Percentiles rank a stretch among this genome's conserved stretches.
Evolutionary conservation across 192 early-diverging fungal genomes (phyloP).

Genomic region (Thoreauomyces humboldtii): DNA sequence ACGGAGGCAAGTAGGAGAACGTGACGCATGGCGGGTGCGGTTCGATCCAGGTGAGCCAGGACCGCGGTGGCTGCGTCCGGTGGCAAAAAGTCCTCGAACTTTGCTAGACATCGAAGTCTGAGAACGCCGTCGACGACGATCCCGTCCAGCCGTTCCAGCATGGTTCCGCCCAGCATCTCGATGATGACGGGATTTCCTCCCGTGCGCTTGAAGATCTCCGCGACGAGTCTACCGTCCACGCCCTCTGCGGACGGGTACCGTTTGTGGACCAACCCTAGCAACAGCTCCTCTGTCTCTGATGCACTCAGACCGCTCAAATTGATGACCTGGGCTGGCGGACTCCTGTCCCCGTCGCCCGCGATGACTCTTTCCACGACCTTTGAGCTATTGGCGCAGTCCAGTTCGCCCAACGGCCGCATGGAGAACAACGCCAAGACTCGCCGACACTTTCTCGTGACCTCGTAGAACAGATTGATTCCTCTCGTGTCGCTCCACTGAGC

Average conservation of each 20-base stretch:
- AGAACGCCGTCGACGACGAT: neutral
- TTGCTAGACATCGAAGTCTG: neutral
- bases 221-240: neutral
- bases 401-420: neutral
- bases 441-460: neutral
- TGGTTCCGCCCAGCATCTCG: neutral
- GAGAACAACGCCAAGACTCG: neutral
- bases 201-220: conserved; percentile 5
- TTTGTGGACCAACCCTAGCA: neutral
- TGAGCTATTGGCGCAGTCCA: neutral
- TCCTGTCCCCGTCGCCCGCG: neutral
- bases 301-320: neutral
- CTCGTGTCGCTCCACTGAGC: neutral
- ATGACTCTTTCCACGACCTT: neutral
- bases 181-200: conserved; percentile 18
- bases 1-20: neutral
- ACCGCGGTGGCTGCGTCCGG: neutral
- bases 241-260: neutral
- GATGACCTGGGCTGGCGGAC: neutral
- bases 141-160: conserved; percentile 3
- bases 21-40: conserved; percentile 3
- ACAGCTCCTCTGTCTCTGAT: neutral
- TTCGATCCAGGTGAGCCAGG: neutral
- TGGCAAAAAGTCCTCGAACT: neutral
- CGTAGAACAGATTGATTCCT: neutral